Base-by-base conservation (phyloP, 2,329 filamentous ascomycete genomes). In the Fusarium palustre region DNA sequence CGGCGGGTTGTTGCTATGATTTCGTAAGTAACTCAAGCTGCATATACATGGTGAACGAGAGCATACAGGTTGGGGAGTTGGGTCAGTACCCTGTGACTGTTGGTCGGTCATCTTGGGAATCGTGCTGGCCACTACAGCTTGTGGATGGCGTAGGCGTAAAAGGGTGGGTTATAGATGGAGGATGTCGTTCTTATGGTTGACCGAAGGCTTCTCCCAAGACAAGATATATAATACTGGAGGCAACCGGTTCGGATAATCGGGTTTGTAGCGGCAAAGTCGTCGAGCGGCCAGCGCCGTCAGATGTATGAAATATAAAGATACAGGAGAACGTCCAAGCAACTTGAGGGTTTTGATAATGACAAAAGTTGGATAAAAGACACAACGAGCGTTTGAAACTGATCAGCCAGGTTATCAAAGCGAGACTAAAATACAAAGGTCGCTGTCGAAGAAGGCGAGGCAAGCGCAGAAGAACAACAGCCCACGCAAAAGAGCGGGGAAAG, bases 91-190 rank as follows among this genome's bases (percentile, higher is more conserved):
- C 41, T 74, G 73, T 45, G 70, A 58, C 54, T 60, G 52, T 63
- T 72, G 66, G 54, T 75, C 74, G 48, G 67, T 71, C 74, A 75
- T 75, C 38, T 69, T 43, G 59, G 49, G 52, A 55, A 56, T 55
- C 46, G 57, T 59, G 59, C 62, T 60, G 60, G 38, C 52, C 57
- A 28, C 47, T 46, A 58, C 64, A 69, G 66, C 58, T 61, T 52
- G 39, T 46, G n/a, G 30, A 38, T n/a, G 45, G 41, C 25, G 47
- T 55, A 38, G 18, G 30, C 9, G 18, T 43, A 6, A 43, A 12
- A 38, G 28, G 28, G 20, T 38, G 34, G 22, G 48, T 62, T 22
- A 43, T 34, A 45, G 28, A 12, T 31, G 36, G 30, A 34, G 33
- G 22, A 30, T 53, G 12, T 31, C 39, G 39, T n/a, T 22, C n/a